Evolutionary conservation across 2,329 filamentous ascomycete genomes (phyloP).

Genomic region (Pseudocercospora fuligena): DNA sequence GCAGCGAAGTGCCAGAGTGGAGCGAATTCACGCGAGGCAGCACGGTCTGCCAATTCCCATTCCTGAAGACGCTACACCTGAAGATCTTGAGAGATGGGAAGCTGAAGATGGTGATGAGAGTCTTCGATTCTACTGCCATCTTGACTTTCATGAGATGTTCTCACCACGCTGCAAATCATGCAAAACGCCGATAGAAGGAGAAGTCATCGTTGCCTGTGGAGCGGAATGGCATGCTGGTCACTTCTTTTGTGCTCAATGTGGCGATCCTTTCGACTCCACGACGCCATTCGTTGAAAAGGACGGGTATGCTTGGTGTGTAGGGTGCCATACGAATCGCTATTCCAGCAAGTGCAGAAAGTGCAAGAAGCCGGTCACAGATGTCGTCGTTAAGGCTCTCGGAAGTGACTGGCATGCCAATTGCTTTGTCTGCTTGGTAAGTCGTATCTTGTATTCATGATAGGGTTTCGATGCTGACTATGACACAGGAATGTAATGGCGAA

Average conservation of each 20-base stretch:
- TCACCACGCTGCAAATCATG: conserved; percentile 94
- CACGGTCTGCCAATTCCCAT: conserved; percentile 54
- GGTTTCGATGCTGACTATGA: conserved; percentile 6
- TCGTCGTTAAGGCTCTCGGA: conserved; percentile 86
- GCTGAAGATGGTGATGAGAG: conserved; percentile 69
- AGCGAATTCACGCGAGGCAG: conserved; percentile 70
- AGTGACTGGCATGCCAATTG: conserved; percentile 93
- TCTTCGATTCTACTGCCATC: conserved; percentile 90
- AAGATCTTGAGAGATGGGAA: conserved; percentile 45
- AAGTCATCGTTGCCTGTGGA: conserved; percentile 91
- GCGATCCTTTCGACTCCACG: conserved; percentile 70
- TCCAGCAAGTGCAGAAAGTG: conserved; percentile 89
- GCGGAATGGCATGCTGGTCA: conserved; percentile 97
- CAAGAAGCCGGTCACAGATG: conserved; percentile 80
- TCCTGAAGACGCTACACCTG: conserved; percentile 66
- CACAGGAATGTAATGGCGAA: conserved; percentile 62
- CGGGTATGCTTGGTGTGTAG: conserved; percentile 94
- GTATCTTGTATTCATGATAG: not conserved
- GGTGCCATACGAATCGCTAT: conserved; percentile 89
- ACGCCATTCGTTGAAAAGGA: conserved; percentile 96
- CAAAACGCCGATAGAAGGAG: conserved; percentile 93
- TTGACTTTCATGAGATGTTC: conserved; percentile 97
- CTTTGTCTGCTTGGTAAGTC: conserved; percentile 73
- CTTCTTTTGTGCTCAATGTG: conserved; percentile 99
- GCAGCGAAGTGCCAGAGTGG: conserved; percentile 71